Conservation (phyloP, 768 basidiomycete species). For the Brasilioporus rufonigricans region DNA sequence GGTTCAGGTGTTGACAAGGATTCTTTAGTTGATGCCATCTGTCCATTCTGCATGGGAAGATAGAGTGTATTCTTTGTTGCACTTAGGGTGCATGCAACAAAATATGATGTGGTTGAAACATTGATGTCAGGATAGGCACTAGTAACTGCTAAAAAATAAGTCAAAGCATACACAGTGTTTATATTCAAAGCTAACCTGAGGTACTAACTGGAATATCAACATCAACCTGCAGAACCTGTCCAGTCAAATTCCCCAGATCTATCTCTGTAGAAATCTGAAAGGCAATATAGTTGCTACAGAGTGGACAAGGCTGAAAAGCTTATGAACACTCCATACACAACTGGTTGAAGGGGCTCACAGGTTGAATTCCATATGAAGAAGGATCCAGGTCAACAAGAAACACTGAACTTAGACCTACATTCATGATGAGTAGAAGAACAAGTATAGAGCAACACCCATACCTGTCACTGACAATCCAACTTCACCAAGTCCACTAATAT, state of each 20-base stretch:
- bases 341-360: neutral
- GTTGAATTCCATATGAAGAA: too few relatives aligned
- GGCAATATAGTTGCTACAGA: neutral
- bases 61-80: neutral
- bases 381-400: too few relatives aligned
- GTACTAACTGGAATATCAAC: neutral
- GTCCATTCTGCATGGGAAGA: slow-evolving; percentile 3
- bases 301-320: neutral
- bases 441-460: neutral
- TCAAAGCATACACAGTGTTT: too few relatives aligned
- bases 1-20: neutral
- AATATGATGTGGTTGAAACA: neutral
- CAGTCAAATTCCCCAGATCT: neutral
- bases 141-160: too few relatives aligned
- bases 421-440: neutral
- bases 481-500: slow-evolving; percentile 6
- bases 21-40: neutral
- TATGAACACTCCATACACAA: neutral
- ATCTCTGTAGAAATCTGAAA: neutral
- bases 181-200: too few relatives aligned
- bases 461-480: neutral
- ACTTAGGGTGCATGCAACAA: slow-evolving; percentile 2
- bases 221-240: neutral
- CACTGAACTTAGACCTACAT: neutral
- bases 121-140: too few relatives aligned